Percentiles rank a stretch among this genome's conserved stretches.
These are phyloP conservation scores for Zizania latifolia DNA, from an alignment of 176 grass and related monocot species.

Conservation along the genomic window DNA sequence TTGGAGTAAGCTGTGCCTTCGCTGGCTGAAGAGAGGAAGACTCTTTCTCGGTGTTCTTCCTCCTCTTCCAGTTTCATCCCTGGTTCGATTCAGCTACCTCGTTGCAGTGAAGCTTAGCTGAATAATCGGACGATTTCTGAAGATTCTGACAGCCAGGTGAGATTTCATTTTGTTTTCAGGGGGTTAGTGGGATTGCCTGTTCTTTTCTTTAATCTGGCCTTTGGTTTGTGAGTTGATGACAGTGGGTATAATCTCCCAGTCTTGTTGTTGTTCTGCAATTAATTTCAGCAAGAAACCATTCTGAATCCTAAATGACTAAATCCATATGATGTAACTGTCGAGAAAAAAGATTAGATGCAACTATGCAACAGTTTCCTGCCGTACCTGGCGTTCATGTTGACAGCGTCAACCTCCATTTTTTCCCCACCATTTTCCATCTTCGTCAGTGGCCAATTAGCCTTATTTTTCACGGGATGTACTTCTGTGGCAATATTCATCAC, in stretches of 20 bases:
- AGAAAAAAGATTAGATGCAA: too few relatives aligned
- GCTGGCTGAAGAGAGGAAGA: neutral
- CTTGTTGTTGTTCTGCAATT: neutral
- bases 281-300: neutral
- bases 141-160: slow-evolving; percentile 12
- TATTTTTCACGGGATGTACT: neutral
- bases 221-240: neutral
- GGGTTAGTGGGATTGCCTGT: neutral
- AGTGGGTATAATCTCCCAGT: neutral
- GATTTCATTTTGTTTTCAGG: neutral
- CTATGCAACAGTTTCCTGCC: neutral
- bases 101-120: neutral
- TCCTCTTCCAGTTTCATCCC: neutral
- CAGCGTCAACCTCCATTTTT: neutral
- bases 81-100: neutral
- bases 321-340: neutral
- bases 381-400: neutral
- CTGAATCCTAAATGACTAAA: neutral
- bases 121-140: neutral
- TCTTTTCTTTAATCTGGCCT: neutral
- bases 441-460: neutral
- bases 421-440: neutral
- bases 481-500: neutral
- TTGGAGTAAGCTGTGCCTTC: neutral
- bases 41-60: neutral